A percentile compares a stretch with the other conserved stretches of the same genome.
Evolutionary conservation across 345 rosid species (phyloP).

Genomic region (Eucalyptus pauciflora): DNA sequence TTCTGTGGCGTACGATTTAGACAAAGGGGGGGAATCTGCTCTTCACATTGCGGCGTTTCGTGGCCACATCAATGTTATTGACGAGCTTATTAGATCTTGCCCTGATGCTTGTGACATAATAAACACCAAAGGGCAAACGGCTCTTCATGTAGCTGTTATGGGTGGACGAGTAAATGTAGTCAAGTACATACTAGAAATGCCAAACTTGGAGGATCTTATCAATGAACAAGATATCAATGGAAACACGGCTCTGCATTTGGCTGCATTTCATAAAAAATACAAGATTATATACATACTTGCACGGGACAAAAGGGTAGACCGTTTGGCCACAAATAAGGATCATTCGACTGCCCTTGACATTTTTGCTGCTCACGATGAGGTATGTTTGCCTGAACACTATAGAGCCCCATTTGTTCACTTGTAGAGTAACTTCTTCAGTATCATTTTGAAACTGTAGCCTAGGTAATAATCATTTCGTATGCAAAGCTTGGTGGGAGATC

Average conservation of each 20-base stretch:
- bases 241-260: neutral
- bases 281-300: neutral
- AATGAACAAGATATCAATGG: neutral
- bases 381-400: neutral
- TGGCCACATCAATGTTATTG: neutral
- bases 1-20: neutral
- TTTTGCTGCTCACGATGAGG: neutral
- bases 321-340: neutral
- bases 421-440: no score
- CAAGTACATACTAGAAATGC: neutral
- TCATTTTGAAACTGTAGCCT: no score
- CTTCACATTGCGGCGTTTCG: neutral
- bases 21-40: neutral
- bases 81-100: neutral
- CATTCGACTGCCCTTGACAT: neutral
- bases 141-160: neutral
- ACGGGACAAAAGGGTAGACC: neutral
- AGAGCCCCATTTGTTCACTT: no score
- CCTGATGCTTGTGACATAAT: neutral
- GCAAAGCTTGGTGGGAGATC: neutral
- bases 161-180: neutral
- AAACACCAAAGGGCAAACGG: neutral
- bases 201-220: neutral
- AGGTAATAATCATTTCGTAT: neutral
- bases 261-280: neutral